These are phyloP conservation scores for Pugionium cornutum DNA, from an alignment of 345 rosid species.

Conservation along the genomic window DNA sequence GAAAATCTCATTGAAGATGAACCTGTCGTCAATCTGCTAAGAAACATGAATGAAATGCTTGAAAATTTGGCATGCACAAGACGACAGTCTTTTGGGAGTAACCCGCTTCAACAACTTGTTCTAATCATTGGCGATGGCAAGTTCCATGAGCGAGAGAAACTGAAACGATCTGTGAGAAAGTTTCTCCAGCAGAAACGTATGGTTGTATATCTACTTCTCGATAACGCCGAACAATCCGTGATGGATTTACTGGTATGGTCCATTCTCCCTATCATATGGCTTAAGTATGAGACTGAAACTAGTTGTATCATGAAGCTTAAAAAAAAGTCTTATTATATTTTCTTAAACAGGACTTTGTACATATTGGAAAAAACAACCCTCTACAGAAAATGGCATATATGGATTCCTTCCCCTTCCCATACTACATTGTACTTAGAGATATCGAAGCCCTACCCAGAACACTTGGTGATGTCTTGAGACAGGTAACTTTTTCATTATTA, in stretches of 20 bases:
- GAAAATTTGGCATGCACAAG: constrained; percentile 66
- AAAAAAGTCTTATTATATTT: not conserved
- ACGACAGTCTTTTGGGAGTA: constrained; percentile 85
- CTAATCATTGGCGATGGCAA: constrained; percentile 87
- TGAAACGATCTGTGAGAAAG: constrained; percentile 75
- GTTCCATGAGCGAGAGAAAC: constrained; percentile 78
- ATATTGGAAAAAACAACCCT: constrained; percentile 42
- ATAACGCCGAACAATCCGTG: constrained; percentile 68
- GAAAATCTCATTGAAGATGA: constrained; percentile 80
- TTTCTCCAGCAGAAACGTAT: constrained; percentile 71
- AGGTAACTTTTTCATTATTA: constrained; percentile 49
- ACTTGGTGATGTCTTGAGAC: constrained; percentile 84
- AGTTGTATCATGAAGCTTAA: constrained; percentile 5
- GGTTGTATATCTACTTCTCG: constrained; percentile 89
- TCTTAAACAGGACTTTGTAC: constrained; percentile 54
- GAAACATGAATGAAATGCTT: constrained; percentile 64
- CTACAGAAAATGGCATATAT: constrained; percentile 54
- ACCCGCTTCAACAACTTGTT: constrained; percentile 94
- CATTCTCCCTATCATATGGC: not conserved
- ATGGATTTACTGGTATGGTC: constrained; percentile 61
- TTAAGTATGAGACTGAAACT: constrained; percentile 1
- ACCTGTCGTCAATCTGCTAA: constrained; percentile 78
- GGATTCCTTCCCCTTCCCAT: constrained; percentile 95
- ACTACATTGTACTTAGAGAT: constrained; percentile 72
- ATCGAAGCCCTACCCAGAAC: constrained; percentile 83